Base-by-base conservation (phyloP, 148 eudicot genomes). In the Vaccinium corymbosum region DNA sequence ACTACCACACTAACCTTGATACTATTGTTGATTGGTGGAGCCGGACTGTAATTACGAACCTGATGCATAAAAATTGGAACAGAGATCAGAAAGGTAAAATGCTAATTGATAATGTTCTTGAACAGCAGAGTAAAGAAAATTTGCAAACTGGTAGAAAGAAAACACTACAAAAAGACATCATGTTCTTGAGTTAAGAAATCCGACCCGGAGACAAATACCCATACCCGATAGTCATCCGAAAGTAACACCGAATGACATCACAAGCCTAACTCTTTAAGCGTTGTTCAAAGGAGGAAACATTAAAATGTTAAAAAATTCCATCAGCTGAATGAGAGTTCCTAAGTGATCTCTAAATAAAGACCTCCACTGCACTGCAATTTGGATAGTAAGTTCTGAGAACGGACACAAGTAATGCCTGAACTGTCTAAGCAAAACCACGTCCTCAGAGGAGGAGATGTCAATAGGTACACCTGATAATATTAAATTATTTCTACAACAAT, bases 1-100 rank as follows among this genome's bases (percentile, higher is more conserved):
- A 11, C 76, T 7, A 61, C 32, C 10, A 19, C 29, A 87, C 90
- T 64, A 76, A 95, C 99, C 99, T 97, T 97, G 80, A 97, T 97
- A 83, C 98, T 97, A 81, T 92, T 97, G 92, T 97, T 97, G 52
- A 97, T 89, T 79, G 97, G 80, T 81, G 99, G 98, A 48, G 87
- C 81, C 1, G 95, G 97, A 81, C 89, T 86, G 85, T 92, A 93
- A 90, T 94, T 97, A 83, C 95, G 93, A 56, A 97, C 99, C 99
- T 94, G 92, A 79, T 81, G 50, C 84, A 88, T 61, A 66, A 84
- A 74, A 85, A 75, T 9, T 66, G 52, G 32, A 80, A 78, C 19
- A 53, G 0, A 53, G 27, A 81, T 68, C 75, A 83, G 83, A 3
- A 61, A 32, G 25, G 83, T 73, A 56, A 35, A 81, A 61, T 72